Evolutionary conservation across 257 asterid species (phyloP), one percentile per base, ranked within the genome.

Genomic region (Primulina eburnea): DNA sequence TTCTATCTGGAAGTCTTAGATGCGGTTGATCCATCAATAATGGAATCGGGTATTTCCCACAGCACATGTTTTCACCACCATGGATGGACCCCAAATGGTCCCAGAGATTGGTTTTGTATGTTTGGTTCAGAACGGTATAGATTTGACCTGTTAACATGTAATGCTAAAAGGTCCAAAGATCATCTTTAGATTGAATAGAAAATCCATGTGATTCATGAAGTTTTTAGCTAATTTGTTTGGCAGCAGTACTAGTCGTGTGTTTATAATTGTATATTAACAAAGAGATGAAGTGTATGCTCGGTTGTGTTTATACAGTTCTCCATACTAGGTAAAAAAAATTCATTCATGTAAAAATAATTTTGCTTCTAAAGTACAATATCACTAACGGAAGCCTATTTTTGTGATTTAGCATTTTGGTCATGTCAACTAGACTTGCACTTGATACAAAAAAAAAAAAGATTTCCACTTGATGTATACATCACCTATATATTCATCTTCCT

Each of bases 81-180:
- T 43, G 4, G 55, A 43, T 12, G 8, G 14, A 57, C 43, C 53
- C 26, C 18, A 18, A 33, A 24, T 50, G 35, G 59, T 67, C 32
- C 30, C 37, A 73, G 29, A 24, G 38, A 65, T 10, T 55, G 77
- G 64, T 50, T 55, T 40, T 8, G 56, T 43, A 65, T 73, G 66
- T 64, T 59, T 63, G 55, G 65, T 40, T n/a, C 65, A 60, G 18
- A 64, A 57, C 20, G 8, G 8, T 50, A 50, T 50, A 5, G 57
- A 17, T 50, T 50, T 17, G 57, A 50, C 57, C 20, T 16, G n/a
- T 30, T 62, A 30, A 32, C 38, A 62, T 62, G 40, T 32, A 43
- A n/a, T 34, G 64, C 20, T 67, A n/a, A 53, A 67, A 60, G 52
- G 59, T 65, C 57, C 20, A 50, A 24, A n/a, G 17, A 56, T 67